phyloP scores from a whole-genome alignment of 164 flowering plant genomes.

The Aristolochia californica region DNA sequence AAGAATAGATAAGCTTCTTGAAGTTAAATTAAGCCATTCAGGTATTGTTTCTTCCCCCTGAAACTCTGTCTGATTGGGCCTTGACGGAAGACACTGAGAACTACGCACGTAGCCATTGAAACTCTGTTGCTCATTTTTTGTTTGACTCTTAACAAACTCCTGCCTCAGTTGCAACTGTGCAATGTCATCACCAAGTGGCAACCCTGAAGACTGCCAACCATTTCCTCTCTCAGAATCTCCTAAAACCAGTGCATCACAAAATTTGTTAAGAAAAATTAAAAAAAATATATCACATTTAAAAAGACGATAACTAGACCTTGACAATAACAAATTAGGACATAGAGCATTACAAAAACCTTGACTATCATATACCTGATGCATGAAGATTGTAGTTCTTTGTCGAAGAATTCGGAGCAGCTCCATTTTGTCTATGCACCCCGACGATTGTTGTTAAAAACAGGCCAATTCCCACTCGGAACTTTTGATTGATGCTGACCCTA shows the following conservation, averaged over 20 bases:
- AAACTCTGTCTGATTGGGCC: constrained; percentile 33
- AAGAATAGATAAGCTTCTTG: constrained; percentile 26
- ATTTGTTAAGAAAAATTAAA: not conserved
- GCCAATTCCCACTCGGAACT: constrained; percentile 43
- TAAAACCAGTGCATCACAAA: not conserved
- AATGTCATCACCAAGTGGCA: constrained; percentile 25
- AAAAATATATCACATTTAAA: not conserved
- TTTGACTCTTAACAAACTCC: constrained; percentile 24
- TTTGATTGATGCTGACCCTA: constrained; percentile 46
- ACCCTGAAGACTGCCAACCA: constrained; percentile 20
- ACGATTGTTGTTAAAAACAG: constrained; percentile 28
- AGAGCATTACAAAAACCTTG: not conserved
- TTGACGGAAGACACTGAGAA: constrained; percentile 24
- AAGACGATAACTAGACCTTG: not conserved
- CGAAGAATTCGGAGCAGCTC: constrained; percentile 25
- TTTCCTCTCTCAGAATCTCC: constrained; percentile 36
- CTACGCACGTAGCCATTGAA: constrained; percentile 38
- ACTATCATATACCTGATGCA: constrained; percentile 37
- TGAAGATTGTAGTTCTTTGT: constrained; percentile 29
- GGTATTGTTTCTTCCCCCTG: constrained; percentile 29
- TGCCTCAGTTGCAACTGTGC: constrained; percentile 27
- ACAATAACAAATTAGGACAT: not conserved
- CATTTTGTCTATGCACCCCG: constrained; percentile 47
- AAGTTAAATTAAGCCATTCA: constrained; percentile 24
- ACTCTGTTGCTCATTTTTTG: constrained; percentile 22